Percentiles rank a stretch among this genome's conserved stretches.
Evolutionary conservation across 106 monocot genomes (phyloP).

Genomic region (Dendrobium nobile): DNA sequence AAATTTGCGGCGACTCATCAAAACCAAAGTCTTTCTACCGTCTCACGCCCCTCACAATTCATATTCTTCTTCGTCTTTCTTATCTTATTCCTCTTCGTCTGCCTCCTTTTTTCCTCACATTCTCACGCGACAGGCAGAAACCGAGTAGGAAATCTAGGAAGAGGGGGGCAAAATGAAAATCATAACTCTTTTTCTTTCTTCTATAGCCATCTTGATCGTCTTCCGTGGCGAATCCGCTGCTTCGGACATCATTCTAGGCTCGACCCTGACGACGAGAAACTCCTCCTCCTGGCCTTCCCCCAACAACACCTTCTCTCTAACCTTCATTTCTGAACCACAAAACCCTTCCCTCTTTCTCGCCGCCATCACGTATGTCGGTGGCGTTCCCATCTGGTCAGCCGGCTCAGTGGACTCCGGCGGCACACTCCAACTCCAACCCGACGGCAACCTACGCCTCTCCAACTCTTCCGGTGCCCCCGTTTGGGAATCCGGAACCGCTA

Average conservation of each 20-base stretch:
- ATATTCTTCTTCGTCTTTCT: not conserved
- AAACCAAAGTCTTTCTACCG: too few species aligned
- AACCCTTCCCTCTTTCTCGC: conserved; percentile 10
- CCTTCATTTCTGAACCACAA: not conserved
- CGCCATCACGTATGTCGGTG: not conserved
- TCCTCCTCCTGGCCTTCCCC: conserved; percentile 1
- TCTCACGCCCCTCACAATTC: too few species aligned
- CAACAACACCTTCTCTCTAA: conserved; percentile 6
- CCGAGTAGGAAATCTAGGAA: not conserved
- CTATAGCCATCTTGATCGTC: not conserved
- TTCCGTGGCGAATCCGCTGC: not conserved
- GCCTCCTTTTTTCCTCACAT: too few species aligned
- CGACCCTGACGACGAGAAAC: not conserved
- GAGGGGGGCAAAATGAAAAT: not conserved
- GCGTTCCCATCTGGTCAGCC: conserved; percentile 3
- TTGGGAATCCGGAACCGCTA: conserved; percentile 45
- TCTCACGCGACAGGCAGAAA: not conserved
- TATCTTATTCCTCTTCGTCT: not conserved
- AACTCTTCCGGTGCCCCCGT: conserved; percentile 33
- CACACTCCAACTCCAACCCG: conserved; percentile 33
- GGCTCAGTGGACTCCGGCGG: not conserved
- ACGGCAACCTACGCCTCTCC: conserved; percentile 55
- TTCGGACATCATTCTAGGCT: not conserved
- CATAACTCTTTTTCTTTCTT: not conserved
- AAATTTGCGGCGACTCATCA: too few species aligned